phyloP scores from a whole-genome alignment of 371 early-diverging fungal genomes.

The Dinochytrium kinnereticum region DNA sequence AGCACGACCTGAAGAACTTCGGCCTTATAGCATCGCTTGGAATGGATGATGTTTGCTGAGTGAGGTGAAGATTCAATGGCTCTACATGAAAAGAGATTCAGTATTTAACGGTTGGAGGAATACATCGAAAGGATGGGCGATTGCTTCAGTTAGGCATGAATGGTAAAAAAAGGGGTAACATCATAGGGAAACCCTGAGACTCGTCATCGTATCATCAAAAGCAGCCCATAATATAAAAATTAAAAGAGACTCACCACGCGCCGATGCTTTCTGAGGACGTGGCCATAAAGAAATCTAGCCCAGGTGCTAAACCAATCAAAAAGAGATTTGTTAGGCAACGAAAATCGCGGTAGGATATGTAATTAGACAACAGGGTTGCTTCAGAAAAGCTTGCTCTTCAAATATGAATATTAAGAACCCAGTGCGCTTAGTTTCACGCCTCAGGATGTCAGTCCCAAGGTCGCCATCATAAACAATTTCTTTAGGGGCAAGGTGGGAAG shows the following conservation, averaged over 20 bases:
- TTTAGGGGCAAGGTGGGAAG: background rate
- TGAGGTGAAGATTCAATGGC: no score
- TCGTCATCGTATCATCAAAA: constrained; percentile 8
- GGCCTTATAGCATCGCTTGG: no score
- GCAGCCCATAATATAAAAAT: background rate
- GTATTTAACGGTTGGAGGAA: background rate
- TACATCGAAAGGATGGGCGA: background rate
- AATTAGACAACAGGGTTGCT: no score
- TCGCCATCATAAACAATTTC: background rate
- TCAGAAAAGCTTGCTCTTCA: background rate
- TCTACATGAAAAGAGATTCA: background rate
- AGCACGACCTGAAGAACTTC: no score
- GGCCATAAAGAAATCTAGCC: no score
- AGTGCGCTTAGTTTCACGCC: background rate
- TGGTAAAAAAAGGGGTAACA: constrained; percentile 1
- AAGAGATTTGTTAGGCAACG: no score
- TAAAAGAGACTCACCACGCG: background rate
- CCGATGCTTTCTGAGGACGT: no score
- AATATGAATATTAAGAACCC: constrained; percentile 3
- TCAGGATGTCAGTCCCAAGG: constrained; percentile 5
- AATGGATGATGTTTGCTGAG: no score
- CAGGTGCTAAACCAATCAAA: no score
- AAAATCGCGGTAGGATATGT: no score
- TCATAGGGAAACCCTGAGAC: constrained; percentile 6
- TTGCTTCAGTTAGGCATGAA: constrained; percentile 1